These are phyloP conservation scores for Aaosphaeria pasadenensis DNA, from an alignment of 2,329 filamentous ascomycete genomes.

Conservation along the genomic window DNA sequence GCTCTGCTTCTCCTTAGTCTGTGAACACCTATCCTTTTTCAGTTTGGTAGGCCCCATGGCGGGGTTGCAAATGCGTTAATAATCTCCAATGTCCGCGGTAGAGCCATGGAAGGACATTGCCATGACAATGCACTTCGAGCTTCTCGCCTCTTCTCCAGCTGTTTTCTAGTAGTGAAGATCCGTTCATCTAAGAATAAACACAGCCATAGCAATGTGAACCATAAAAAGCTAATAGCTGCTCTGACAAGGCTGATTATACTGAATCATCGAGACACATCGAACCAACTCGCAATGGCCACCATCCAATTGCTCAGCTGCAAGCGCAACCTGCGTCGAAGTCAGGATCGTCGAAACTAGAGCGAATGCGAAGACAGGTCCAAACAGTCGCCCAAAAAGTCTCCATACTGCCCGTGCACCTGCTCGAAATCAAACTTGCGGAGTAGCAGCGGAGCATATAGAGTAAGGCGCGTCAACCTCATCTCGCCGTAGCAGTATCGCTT, in stretches of 20 bases:
- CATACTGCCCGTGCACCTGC: conserved; percentile 30
- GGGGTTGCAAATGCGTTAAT: not conserved
- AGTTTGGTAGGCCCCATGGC: not conserved
- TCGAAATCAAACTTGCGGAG: conserved; percentile 12
- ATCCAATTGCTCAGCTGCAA: conserved; percentile 11
- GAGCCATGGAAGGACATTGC: not conserved
- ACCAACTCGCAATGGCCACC: conserved; percentile 4
- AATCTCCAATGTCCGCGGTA: not conserved
- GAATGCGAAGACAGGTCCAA: conserved; percentile 11
- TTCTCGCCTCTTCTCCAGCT: conserved; percentile 5
- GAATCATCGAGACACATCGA: conserved; percentile 13
- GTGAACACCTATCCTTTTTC: not conserved
- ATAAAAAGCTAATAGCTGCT: conserved; percentile 9
- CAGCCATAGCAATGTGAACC: conserved; percentile 15
- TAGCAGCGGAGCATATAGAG: conserved; percentile 38
- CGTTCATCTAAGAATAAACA: conserved; percentile 18
- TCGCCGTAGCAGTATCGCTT: conserved; percentile 44
- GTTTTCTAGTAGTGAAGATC: conserved; percentile 12
- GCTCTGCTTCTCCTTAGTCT: not conserved
- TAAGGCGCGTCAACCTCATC: conserved; percentile 42
- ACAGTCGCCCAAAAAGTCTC: conserved; percentile 11
- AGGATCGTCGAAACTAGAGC: conserved; percentile 13
- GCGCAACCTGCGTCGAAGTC: conserved; percentile 15
- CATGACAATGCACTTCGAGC: not conserved
- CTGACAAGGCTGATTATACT: conserved; percentile 13